Percentiles rank a stretch among this genome's conserved stretches.
Evolutionary conservation across 75 land plant species (phyloP).

Genomic region (Selaginella moellendorffii): DNA sequence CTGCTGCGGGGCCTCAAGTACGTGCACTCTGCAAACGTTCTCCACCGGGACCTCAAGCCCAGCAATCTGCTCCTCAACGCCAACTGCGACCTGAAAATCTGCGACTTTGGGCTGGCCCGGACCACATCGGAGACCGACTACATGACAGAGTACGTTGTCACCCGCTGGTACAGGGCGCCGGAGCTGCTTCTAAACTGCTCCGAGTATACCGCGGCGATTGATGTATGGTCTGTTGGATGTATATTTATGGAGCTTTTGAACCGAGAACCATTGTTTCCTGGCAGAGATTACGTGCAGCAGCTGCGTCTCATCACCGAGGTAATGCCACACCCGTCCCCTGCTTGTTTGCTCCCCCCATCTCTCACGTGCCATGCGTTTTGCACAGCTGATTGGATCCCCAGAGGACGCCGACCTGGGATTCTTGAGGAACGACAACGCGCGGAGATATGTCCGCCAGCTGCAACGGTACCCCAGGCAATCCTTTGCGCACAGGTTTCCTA

Average conservation of each 20-base stretch:
- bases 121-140: slow-evolving; percentile 68
- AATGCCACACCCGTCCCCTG: not conserved
- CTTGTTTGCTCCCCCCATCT: not conserved
- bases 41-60: slow-evolving; percentile 73
- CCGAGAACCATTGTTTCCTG: slow-evolving; percentile 63
- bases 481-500: slow-evolving; percentile 38
- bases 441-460: slow-evolving; percentile 59
- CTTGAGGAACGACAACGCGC: slow-evolving; percentile 61
- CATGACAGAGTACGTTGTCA: slow-evolving; percentile 83
- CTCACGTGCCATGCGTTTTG: no score
- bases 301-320: slow-evolving; percentile 64
- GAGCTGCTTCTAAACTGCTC: slow-evolving; percentile 66
- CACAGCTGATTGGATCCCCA: slow-evolving; percentile 69
- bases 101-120: slow-evolving; percentile 79
- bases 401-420: slow-evolving; percentile 68
- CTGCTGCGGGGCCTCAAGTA: slow-evolving; percentile 71
- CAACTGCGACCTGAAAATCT: slow-evolving; percentile 75
- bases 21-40: slow-evolving; percentile 73
- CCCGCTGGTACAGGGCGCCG: slow-evolving; percentile 74
- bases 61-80: slow-evolving; percentile 71
- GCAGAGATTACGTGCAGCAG: slow-evolving; percentile 78
- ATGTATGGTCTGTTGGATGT: slow-evolving; percentile 79
- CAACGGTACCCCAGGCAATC: slow-evolving; percentile 35
- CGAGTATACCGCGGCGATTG: slow-evolving; percentile 77
- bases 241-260: slow-evolving; percentile 51